Conservation (phyloP, 2,329 filamentous ascomycete genomes). For the Tolypocladium endophyticum region DNA sequence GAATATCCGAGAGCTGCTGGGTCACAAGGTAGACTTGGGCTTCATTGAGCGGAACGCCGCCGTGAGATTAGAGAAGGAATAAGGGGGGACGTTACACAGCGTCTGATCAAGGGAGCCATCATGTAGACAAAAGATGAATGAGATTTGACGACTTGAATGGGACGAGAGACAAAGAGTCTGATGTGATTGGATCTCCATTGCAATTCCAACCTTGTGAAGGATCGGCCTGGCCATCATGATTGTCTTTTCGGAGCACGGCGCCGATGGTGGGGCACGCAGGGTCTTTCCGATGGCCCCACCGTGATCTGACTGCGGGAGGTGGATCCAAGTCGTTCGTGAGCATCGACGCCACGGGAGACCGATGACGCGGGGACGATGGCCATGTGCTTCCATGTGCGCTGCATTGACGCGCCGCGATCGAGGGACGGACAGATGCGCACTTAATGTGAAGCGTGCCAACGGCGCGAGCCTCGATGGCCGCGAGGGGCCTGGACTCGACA, state of each 20-base stretch:
- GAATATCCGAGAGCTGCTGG: conserved; percentile 86
- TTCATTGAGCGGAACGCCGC: conserved; percentile 90
- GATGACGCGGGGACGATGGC: neutral
- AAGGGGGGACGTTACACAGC: conserved; percentile 11
- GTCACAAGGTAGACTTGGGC: conserved; percentile 88
- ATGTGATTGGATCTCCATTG: neutral
- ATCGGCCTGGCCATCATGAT: neutral
- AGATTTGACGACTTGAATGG: neutral
- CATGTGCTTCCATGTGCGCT: neutral
- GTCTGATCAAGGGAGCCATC: neutral
- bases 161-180: neutral
- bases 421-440: neutral
- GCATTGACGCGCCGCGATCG: neutral
- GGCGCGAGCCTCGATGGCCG: neutral
- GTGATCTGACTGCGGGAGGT: neutral
- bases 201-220: neutral
- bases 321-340: neutral
- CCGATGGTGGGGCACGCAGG: neutral
- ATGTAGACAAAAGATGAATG: neutral
- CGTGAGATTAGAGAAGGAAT: conserved; percentile 79
- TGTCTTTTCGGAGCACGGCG: neutral
- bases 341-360: neutral
- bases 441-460: neutral
- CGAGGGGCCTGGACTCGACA: neutral
- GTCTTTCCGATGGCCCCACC: neutral